Base-by-base conservation (phyloP, 306 rosid species). In the Leucaena leucocephala region DNA sequence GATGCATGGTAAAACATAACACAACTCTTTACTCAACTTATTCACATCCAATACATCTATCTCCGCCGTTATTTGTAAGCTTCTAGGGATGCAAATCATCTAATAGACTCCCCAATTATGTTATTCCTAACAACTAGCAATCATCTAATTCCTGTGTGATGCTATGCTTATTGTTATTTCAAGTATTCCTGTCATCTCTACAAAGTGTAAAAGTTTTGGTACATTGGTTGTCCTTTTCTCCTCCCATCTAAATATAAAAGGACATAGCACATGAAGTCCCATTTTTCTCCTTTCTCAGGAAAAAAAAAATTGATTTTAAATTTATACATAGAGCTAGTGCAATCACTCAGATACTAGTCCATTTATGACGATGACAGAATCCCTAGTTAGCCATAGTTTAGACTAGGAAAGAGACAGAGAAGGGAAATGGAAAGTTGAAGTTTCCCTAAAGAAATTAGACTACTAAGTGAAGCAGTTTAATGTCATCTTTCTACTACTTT, bases 331-430 rank as follows among this genome's bases (percentile, higher is more conserved):
- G 12, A 64, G 16, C 17, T 8, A 2, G 42, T 8, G 46, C 4
- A 36, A 65, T 8, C 68, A 63, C 7, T 8, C 6, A 63, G 64
- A 80, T 77, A 72, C 46, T 48, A 40, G 69, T 79, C 75, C 68
- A 27, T 39, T 38, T 33, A 35, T 69, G 14, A 65, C 12, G 8
- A 7, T 22, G 44, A 48, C 22, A 69, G 39, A 5, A 39, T 27
- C 15, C 43, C 50, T 34, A 39, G 36, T 83, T 34, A 35, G 43
- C 21, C 46, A 45, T 44, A 34, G 39, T 83, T 35, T 40, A 54
- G 63, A 72, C 43, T 58, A 15, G 38, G 68, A 66, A 71, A 77
- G 36, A 73, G 80, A 70, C 42, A 49, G 21, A 36, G 38, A 70
- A 71, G 55, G 59, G 58, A 64, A 71, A 11, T 12, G 59, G 62